A percentile compares a stretch with the other conserved stretches of the same genome.
Evolutionary conservation across 495 filamentous ascomycete genomes (phyloP).

Genomic region (Bacidia gigantensis): DNA sequence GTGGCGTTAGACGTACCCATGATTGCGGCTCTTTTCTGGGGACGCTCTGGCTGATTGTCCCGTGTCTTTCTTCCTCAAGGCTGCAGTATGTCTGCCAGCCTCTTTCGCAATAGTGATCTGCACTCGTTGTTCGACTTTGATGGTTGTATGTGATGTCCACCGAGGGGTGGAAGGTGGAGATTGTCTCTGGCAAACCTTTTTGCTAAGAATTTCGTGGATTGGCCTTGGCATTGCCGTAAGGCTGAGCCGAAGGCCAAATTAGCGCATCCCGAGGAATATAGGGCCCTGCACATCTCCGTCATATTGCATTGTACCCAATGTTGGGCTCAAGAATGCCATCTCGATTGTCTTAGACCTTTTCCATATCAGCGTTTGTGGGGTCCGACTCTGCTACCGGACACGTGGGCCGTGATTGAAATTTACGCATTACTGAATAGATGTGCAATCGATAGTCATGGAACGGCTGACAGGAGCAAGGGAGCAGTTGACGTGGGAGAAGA

Average conservation of each 20-base stretch:
- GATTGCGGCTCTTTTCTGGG: conserved; percentile 47
- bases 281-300: not conserved
- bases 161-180: not conserved
- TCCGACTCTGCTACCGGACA: no score
- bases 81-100: conserved; percentile 8
- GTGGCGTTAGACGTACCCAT: conserved; percentile 55
- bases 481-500: conserved; percentile 31
- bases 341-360: not conserved
- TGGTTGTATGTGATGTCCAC: no score
- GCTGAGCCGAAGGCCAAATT: not conserved
- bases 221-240: not conserved
- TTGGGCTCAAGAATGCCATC: not conserved
- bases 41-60: not conserved
- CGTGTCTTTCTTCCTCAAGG: not conserved
- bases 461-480: conserved; percentile 6
- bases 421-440: no score
- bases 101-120: conserved; percentile 22
- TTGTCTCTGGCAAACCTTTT: not conserved
- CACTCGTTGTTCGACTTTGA: no score
- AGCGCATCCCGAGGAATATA: not conserved
- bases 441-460: not conserved
- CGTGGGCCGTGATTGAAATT: not conserved
- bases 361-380: no score
- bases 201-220: not conserved
- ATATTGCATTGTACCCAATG: not conserved